phyloP scores from a whole-genome alignment of 768 basidiomycete genomes.

The Thelephora aurantiotincta region DNA sequence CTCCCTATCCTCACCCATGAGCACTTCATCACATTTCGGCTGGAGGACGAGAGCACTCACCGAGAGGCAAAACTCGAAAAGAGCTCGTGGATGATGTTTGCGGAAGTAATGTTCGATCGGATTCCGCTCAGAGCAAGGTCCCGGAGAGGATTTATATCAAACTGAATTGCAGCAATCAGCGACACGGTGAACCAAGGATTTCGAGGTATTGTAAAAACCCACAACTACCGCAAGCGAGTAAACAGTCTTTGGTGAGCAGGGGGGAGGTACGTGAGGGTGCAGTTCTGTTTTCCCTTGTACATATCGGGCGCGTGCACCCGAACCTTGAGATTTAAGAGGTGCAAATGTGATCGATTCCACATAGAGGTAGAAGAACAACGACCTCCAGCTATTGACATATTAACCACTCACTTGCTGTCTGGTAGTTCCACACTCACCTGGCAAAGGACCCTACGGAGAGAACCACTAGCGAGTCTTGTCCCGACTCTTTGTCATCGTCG shows the following conservation, averaged over 20 bases:
- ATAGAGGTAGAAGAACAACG: constrained; percentile 12
- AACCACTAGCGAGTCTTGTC: neutral
- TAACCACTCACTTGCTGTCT: neutral
- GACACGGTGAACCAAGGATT: neutral
- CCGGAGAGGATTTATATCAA: neutral
- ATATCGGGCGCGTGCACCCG: neutral
- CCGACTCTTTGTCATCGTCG: no score
- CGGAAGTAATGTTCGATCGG: neutral
- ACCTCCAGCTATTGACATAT: constrained; percentile 1
- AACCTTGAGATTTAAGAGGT: constrained; percentile 6
- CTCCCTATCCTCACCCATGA: no score
- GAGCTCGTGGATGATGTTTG: neutral
- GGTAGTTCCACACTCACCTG: neutral
- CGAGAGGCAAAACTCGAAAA: neutral
- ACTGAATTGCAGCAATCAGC: neutral
- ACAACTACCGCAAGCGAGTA: constrained; percentile 12
- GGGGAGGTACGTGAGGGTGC: neutral
- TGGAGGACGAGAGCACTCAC: no score
- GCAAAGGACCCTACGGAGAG: neutral
- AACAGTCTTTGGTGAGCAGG: constrained; percentile 15
- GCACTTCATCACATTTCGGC: no score
- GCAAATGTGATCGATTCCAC: constrained; percentile 7
- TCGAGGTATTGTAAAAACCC: neutral
- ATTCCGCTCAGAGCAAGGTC: neutral
- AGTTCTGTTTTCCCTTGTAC: neutral